Evolutionary conservation across 768 basidiomycete genomes (phyloP).

Genomic region (Panus rudis): DNA sequence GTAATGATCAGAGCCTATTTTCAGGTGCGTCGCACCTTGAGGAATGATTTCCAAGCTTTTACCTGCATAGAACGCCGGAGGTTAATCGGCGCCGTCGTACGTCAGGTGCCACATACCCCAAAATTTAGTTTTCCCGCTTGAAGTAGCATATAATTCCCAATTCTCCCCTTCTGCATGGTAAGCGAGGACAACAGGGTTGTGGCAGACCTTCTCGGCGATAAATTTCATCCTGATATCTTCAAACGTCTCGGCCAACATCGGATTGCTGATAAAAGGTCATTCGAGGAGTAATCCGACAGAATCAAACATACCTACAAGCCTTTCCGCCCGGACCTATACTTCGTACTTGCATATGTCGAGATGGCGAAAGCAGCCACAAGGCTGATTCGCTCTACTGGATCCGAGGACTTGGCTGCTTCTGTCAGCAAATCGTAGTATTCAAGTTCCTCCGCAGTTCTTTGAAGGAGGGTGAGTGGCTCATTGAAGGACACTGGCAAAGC

Average conservation of each 20-base stretch:
- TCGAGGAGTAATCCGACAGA: background rate
- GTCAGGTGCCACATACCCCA: constrained; percentile 56
- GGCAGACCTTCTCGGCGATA: constrained; percentile 82
- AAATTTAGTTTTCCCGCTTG: constrained; percentile 82
- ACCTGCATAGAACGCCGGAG: constrained; percentile 40
- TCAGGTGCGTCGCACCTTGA: constrained; percentile 61
- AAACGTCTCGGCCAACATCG: constrained; percentile 84
- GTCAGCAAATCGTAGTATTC: constrained; percentile 71
- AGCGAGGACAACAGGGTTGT: constrained; percentile 78
- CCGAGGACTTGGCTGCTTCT: constrained; percentile 49
- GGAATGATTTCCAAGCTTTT: constrained; percentile 87
- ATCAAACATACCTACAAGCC: constrained; percentile 58
- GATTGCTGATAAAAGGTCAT: constrained; percentile 48
- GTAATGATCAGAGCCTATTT: constrained; percentile 60
- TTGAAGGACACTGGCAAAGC: constrained; percentile 88
- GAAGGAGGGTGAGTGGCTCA: constrained; percentile 78
- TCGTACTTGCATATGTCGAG: constrained; percentile 77
- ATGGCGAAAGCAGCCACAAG: constrained; percentile 82
- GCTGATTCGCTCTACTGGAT: constrained; percentile 63
- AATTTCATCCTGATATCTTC: constrained; percentile 78
- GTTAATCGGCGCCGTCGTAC: constrained; percentile 10
- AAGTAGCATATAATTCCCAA: constrained; percentile 72
- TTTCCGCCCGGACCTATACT: constrained; percentile 74
- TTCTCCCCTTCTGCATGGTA: constrained; percentile 76
- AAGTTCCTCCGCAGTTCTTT: constrained; percentile 76